Base-by-base conservation (phyloP, 2,329 filamentous ascomycete genomes). In the Colletotrichum euphorbiae region DNA sequence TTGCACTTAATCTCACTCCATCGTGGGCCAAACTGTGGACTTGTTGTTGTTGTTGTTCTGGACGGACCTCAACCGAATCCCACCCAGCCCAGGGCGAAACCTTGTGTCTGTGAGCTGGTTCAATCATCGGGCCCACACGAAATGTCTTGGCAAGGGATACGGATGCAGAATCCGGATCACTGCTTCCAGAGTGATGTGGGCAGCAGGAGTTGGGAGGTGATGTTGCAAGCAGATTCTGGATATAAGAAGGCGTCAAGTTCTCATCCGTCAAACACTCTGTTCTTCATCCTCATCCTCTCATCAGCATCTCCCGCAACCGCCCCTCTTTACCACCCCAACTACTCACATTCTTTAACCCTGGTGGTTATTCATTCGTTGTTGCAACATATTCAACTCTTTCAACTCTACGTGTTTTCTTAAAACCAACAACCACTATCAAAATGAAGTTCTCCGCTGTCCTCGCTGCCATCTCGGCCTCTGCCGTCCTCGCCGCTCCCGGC, bases 311-410 rank as follows among this genome's bases (percentile, higher is more conserved):
- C 66, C 54, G 48, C 66, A 24, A 68, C 66, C 63, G 61, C 64
- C 68, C 56, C 64, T 68, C 64, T 19, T 78, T 71, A 74, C 75
- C 28, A 72, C 77, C 17, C 67, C 75, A 58, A 75, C 74, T 73
- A 65, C 48, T 69, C 59, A 64, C 68, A 48, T 71, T 77, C 46
- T 73, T 74, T 70, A 61, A 69, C 74, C n/a, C 72, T 63, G 70
- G 65, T 62, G 68, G 67, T 71, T 67, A 59, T 57, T 61, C 60
- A 46, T 59, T 68, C 67, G 38, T 65, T 69, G 36, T 52, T 33
- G 65, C 21, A 48, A 38, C 21, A n/a, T n/a, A 46, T 40, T 38
- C 45, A 65, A 67, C 31, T 48, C 36, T 62, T 60, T 59, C 54
- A 60, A 51, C 28, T 63, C 11, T 40, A 55, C 59, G 50, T 59